Percentiles rank a stretch among this genome's conserved stretches.
phyloP scores from a whole-genome alignment of 306 rosid species.

The Acacia confusa region DNA sequence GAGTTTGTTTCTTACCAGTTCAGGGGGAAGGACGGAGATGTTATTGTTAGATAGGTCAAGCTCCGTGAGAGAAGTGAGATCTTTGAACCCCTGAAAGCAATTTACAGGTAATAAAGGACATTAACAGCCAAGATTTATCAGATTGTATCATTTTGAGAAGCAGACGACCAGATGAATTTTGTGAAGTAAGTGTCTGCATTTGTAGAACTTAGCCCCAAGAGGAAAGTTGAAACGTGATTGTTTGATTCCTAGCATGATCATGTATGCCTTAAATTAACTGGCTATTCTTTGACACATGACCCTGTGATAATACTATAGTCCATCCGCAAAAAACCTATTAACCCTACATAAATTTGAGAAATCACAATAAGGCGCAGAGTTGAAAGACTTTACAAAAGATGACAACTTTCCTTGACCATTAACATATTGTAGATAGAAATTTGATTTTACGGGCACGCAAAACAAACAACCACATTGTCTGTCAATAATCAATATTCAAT shows the following conservation, averaged over 20 bases:
- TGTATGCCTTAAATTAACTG: neutral
- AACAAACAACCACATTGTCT: neutral
- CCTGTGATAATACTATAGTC: neutral
- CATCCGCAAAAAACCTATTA: neutral
- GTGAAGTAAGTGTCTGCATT: slow-evolving; percentile 11
- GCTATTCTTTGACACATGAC: neutral
- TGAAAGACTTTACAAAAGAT: neutral
- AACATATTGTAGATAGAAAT: no score
- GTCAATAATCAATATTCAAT: slow-evolving; percentile 10
- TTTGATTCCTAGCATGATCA: neutral
- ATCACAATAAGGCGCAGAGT: neutral
- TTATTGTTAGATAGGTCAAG: slow-evolving; percentile 82
- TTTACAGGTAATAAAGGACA: slow-evolving; percentile 21
- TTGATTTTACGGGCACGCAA: slow-evolving; percentile 1
- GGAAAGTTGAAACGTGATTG: slow-evolving; percentile 15
- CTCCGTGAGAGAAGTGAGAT: slow-evolving; percentile 69
- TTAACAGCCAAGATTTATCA: neutral
- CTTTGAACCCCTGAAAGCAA: slow-evolving; percentile 65
- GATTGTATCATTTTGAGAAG: slow-evolving; percentile 4
- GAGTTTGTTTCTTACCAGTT: slow-evolving; percentile 65
- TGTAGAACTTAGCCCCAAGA: slow-evolving; percentile 10
- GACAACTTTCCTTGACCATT: neutral
- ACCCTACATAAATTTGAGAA: slow-evolving; percentile 13
- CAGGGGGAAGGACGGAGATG: slow-evolving; percentile 79
- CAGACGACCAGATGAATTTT: slow-evolving; percentile 21